A percentile compares a stretch with the other conserved stretches of the same genome.
These are phyloP conservation scores for Reticulascus tulasneorum DNA, from an alignment of 2,329 filamentous ascomycete genomes.

Conservation along the genomic window DNA sequence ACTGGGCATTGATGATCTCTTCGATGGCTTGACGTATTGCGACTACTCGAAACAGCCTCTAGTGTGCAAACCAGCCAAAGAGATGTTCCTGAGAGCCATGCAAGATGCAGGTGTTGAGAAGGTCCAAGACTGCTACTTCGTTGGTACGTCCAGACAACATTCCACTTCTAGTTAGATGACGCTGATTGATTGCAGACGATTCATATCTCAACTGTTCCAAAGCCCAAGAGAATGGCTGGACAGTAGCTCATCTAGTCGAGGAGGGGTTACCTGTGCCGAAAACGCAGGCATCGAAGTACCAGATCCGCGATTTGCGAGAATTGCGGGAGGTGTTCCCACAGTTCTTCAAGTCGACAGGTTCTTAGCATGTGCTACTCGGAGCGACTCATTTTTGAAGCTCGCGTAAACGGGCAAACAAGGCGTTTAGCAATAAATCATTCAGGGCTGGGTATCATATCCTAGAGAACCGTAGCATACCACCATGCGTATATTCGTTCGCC, in stretches of 20 bases:
- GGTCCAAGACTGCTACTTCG: slow-evolving; percentile 78
- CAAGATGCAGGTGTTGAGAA: slow-evolving; percentile 68
- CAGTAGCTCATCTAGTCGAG: slow-evolving; percentile 79
- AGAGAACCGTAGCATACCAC: slow-evolving; percentile 6
- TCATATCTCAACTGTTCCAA: slow-evolving; percentile 77
- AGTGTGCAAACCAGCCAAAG: slow-evolving; percentile 79
- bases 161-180: slow-evolving; percentile 4
- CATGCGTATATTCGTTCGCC: too few species aligned
- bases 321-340: slow-evolving; percentile 74
- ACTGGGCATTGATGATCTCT: slow-evolving; percentile 78
- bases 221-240: slow-evolving; percentile 80
- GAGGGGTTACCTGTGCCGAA: slow-evolving; percentile 61
- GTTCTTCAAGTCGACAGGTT: slow-evolving; percentile 64
- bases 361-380: too few species aligned
- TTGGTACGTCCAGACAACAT: slow-evolving; percentile 60
- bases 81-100: slow-evolving; percentile 90
- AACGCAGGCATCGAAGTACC: slow-evolving; percentile 64
- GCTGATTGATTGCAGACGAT: slow-evolving; percentile 63
- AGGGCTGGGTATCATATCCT: slow-evolving; percentile 4
- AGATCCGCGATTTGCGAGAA: slow-evolving; percentile 73
- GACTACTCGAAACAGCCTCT: slow-evolving; percentile 74
- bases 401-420: background rate
- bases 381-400: too few species aligned
- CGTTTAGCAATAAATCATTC: too few species aligned
- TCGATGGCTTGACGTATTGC: slow-evolving; percentile 93